Evolutionary conservation across 805 yeast genomes (phyloP).

Genomic region (Spathaspora passalidarum): DNA sequence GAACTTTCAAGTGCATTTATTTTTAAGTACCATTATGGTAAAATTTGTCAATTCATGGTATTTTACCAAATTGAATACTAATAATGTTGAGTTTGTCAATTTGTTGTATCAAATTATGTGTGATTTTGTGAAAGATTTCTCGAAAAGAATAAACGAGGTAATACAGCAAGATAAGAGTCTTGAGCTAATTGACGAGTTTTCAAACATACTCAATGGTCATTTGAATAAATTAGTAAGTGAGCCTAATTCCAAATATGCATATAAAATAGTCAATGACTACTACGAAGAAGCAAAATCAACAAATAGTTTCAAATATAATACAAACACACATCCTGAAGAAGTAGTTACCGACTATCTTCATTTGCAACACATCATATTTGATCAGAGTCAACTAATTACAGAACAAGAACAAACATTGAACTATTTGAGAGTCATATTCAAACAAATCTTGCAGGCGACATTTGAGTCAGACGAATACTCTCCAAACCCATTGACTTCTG

Average conservation of each 20-base stretch:
- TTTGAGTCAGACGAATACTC: constrained; percentile 10
- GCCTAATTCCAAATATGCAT: constrained; percentile 7
- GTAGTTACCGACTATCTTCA: constrained; percentile 14
- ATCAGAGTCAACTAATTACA: too few species aligned
- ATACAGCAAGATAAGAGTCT: constrained; percentile 11
- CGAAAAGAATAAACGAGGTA: constrained; percentile 14
- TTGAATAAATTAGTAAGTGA: constrained; percentile 14
- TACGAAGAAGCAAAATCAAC: background rate
- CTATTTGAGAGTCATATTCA: constrained; percentile 23
- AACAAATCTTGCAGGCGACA: constrained; percentile 17
- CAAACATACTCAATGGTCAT: constrained; percentile 22
- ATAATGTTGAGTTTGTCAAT: constrained; percentile 26
- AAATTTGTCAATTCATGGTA: constrained; percentile 26
- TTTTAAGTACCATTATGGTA: constrained; percentile 27
- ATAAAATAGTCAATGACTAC: constrained; percentile 14
- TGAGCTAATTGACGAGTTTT: constrained; percentile 22
- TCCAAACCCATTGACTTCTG: constrained; percentile 18
- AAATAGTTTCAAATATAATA: constrained; percentile 4
- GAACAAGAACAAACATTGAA: constrained; percentile 6
- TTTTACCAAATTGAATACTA: constrained; percentile 26
- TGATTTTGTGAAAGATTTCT: constrained; percentile 22
- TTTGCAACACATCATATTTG: constrained; percentile 3
- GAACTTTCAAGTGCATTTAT: constrained; percentile 36
- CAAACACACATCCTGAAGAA: constrained; percentile 4
- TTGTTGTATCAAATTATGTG: constrained; percentile 23